Conservation (phyloP, 2,329 filamentous ascomycete genomes). For the Claviceps cyperi region DNA sequence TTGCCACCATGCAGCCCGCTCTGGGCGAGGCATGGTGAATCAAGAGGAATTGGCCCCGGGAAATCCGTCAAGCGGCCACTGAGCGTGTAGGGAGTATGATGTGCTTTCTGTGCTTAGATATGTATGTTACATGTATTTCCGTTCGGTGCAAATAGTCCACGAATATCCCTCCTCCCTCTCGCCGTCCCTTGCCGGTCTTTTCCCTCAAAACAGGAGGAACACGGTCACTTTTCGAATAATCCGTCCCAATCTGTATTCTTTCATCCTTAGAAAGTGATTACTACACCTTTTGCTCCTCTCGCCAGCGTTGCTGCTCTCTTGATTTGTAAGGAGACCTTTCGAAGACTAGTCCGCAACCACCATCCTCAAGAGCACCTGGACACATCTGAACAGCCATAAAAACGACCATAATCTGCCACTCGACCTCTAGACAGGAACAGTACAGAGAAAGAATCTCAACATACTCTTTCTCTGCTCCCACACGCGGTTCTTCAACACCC, state of each 20-base stretch:
- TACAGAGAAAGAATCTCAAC: not conserved
- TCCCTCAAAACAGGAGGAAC: not conserved
- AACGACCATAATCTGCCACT: not conserved
- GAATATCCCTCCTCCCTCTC: not conserved
- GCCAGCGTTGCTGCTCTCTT: not conserved
- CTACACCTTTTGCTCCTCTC: not conserved
- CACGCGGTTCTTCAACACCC: not conserved
- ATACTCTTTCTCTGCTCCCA: not conserved
- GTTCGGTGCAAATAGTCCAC: not conserved
- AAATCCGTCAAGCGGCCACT: not conserved
- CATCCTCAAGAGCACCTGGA: not conserved
- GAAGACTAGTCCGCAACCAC: not conserved
- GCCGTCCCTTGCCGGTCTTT: not conserved
- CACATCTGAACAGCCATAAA: not conserved
- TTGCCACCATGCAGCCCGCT: not conserved
- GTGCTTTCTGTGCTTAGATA: not conserved
- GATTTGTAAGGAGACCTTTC: not conserved
- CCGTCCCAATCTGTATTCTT: not conserved
- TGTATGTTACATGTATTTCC: not conserved
- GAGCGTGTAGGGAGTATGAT: not conserved
- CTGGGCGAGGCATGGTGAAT: not conserved
- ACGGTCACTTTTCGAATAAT: not conserved
- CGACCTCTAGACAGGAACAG: not conserved
- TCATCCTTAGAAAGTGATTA: not conserved
- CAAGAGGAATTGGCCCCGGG: not conserved